phyloP scores from a whole-genome alignment of 2,329 filamentous ascomycete genomes.

The Sclerotinia subarctica region DNA sequence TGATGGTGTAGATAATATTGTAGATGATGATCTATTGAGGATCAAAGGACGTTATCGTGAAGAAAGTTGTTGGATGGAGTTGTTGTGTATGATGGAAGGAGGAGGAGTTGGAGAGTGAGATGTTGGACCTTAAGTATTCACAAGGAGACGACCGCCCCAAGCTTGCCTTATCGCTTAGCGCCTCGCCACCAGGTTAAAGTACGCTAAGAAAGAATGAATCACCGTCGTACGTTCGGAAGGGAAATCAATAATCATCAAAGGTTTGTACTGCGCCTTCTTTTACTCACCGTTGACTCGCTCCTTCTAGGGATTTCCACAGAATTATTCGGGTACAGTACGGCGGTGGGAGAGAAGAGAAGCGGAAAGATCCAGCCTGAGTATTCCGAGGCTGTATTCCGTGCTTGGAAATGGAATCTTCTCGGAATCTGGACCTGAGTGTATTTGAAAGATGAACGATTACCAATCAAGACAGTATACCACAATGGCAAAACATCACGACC shows the following conservation, averaged over 20 bases:
- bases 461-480: not conserved
- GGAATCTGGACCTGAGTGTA: conserved; percentile 14
- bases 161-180: conserved; percentile 20
- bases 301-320: conserved; percentile 2
- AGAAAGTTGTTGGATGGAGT: conserved; percentile 14
- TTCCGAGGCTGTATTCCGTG: not conserved
- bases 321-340: not conserved
- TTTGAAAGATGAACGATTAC: not conserved
- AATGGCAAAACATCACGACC: not conserved
- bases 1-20: conserved; percentile 21
- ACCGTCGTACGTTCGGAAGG: not conserved
- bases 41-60: conserved; percentile 3
- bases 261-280: conserved; percentile 16
- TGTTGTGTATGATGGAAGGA: conserved; percentile 15
- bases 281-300: conserved; percentile 2
- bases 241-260: not conserved
- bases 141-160: conserved; percentile 1
- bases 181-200: conserved; percentile 6
- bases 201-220: conserved; percentile 6
- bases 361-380: not conserved
- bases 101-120: conserved; percentile 30
- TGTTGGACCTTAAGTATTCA: conserved; percentile 18
- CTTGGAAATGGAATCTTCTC: not conserved
- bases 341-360: not conserved
- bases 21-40: conserved; percentile 19